These are phyloP conservation scores for Bothriochloa decipiens DNA, from an alignment of 176 grass and related monocot species.

Conservation along the genomic window DNA sequence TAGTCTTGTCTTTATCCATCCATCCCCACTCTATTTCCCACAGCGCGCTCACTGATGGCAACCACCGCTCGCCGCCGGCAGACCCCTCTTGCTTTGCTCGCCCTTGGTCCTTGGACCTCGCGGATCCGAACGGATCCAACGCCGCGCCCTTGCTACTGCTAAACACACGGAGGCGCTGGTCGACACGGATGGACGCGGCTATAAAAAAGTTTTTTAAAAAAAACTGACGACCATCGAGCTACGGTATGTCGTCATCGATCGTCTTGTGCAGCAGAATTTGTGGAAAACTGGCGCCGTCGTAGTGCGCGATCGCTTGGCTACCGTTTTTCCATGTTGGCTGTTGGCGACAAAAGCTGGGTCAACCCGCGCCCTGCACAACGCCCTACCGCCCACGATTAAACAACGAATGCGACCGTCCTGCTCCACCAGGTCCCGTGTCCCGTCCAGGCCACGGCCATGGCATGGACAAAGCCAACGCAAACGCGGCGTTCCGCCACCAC, in stretches of 20 bases:
- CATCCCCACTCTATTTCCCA: not conserved
- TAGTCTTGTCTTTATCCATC: not conserved
- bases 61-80: not conserved
- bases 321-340: not conserved
- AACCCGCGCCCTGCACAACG: not conserved
- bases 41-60: not conserved
- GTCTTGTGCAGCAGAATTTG: not conserved
- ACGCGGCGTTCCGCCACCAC: slow-evolving; percentile 39
- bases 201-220: not conserved
- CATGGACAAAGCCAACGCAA: not conserved
- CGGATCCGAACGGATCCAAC: not conserved
- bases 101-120: not conserved
- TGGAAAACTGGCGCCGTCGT: not conserved
- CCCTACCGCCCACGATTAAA: not conserved
- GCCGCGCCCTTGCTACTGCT: not conserved
- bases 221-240: not conserved
- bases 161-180: not conserved
- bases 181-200: not conserved
- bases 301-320: not conserved
- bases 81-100: not conserved
- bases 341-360: slow-evolving; percentile 20
- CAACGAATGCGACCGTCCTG: slow-evolving; percentile 23
- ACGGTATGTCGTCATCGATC: not conserved
- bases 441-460: not conserved
- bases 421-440: not conserved